These are phyloP conservation scores for Dalechampia spathulata DNA, from an alignment of 441 rosid species.

Conservation along the genomic window DNA sequence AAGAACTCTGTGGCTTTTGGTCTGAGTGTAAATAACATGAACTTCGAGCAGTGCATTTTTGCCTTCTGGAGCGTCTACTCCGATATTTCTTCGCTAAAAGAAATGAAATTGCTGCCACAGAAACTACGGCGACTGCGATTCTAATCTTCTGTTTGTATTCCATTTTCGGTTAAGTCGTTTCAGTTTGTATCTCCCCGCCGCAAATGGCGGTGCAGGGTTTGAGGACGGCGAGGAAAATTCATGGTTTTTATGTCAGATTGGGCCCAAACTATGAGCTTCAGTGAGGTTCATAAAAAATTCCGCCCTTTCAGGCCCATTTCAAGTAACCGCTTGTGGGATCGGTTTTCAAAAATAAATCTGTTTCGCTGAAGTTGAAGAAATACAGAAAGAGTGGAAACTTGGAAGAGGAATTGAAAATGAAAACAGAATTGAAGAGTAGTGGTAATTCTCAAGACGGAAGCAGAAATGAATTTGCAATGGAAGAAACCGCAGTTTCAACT, in stretches of 20 bases:
- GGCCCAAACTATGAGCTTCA: too few relatives aligned
- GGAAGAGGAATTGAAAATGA: too few relatives aligned
- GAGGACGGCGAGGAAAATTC: background rate
- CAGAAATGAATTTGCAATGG: slow-evolving; percentile 7
- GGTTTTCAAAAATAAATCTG: slow-evolving; percentile 14
- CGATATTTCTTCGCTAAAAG: slow-evolving; percentile 30
- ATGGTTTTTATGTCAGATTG: background rate
- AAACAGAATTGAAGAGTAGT: background rate
- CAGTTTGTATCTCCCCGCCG: background rate
- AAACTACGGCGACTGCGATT: slow-evolving; percentile 36
- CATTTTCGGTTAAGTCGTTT: slow-evolving; percentile 10
- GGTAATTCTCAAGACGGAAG: background rate
- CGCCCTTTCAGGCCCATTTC: background rate
- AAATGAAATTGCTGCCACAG: slow-evolving; percentile 21
- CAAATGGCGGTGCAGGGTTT: background rate
- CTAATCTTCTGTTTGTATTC: slow-evolving; percentile 29
- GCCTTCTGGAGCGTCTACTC: slow-evolving; percentile 38
- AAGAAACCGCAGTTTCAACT: slow-evolving; percentile 12
- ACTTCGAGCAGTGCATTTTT: slow-evolving; percentile 16
- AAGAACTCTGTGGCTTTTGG: slow-evolving; percentile 55
- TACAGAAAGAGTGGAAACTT: too few relatives aligned
- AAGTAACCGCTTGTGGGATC: slow-evolving; percentile 9
- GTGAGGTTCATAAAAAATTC: background rate
- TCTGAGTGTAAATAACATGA: slow-evolving; percentile 60
- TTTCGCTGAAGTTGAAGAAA: background rate